Percentiles rank a stretch among this genome's conserved stretches.
These are phyloP conservation scores for Symbiodinium natans DNA, from an alignment of 73 alveolate species.

Conservation along the genomic window DNA sequence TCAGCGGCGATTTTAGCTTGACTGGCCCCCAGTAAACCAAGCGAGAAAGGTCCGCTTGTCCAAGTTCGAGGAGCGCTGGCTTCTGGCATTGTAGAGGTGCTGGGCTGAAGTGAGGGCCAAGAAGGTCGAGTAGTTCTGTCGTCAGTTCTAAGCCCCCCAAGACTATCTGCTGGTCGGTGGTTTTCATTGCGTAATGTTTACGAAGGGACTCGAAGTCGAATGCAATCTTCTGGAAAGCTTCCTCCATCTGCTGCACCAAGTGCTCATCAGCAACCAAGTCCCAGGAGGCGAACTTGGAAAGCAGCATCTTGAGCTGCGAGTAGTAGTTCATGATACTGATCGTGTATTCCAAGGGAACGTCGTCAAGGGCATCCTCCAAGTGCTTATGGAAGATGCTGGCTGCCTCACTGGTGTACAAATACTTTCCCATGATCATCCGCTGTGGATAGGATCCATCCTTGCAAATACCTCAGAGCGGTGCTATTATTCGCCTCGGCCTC, in stretches of 20 bases:
- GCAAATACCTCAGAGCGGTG: neutral
- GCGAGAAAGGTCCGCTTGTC: neutral
- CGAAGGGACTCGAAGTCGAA: neutral
- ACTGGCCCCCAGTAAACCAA: neutral
- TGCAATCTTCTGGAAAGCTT: neutral
- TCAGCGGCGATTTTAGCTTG: neutral
- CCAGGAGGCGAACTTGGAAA: neutral
- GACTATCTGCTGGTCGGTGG: neutral
- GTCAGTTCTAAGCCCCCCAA: neutral
- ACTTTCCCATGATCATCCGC: neutral
- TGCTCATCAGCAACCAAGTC: neutral
- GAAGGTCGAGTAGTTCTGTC: neutral
- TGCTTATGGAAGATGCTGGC: neutral
- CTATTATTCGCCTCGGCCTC: too few relatives aligned
- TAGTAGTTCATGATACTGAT: neutral
- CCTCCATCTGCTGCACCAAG: neutral
- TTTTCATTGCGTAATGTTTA: neutral
- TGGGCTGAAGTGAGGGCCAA: neutral
- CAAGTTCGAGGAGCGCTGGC: neutral
- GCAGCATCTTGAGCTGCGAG: neutral
- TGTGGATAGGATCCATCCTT: neutral
- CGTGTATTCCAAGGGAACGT: neutral
- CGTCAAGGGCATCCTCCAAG: neutral
- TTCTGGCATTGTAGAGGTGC: neutral
- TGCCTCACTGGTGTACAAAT: neutral